Evolutionary conservation across 768 basidiomycete genomes (phyloP).

Genomic region (Termitomyces sp.): DNA sequence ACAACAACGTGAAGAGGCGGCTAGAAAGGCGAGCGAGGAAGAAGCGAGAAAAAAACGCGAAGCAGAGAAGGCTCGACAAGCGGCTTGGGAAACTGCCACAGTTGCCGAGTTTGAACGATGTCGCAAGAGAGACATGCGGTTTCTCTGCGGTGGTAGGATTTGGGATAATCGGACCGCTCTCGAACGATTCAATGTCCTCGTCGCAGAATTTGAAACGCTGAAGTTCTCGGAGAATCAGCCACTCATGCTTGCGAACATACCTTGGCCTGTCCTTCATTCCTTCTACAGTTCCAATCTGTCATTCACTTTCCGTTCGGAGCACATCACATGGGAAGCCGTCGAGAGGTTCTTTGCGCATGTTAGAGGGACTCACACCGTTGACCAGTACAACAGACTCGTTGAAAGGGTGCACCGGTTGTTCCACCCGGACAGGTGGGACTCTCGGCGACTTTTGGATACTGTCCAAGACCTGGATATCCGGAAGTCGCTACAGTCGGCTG

Average conservation of each 20-base stretch:
- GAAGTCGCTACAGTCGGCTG: not conserved
- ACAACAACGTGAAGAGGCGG: constrained; percentile 2
- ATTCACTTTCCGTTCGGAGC: not conserved
- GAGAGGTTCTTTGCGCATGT: constrained; percentile 3
- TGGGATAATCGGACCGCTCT: not conserved
- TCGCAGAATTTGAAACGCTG: constrained; percentile 9
- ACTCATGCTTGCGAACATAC: constrained; percentile 12
- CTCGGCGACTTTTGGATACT: constrained; percentile 4
- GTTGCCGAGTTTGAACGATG: constrained; percentile 4
- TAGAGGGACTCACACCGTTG: not conserved
- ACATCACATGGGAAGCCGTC: constrained; percentile 6
- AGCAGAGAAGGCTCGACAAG: not conserved
- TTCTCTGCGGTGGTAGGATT: not conserved
- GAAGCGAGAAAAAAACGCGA: not conserved
- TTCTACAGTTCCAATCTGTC: not conserved
- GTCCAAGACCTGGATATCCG: constrained; percentile 3
- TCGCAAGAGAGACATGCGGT: constrained; percentile 5
- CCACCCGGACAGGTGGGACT: constrained; percentile 11
- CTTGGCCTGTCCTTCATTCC: constrained; percentile 11
- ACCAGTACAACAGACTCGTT: constrained; percentile 1
- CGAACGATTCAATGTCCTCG: constrained; percentile 1
- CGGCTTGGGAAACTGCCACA: constrained; percentile 8
- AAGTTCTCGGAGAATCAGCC: constrained; percentile 19
- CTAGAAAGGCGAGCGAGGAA: constrained; percentile 1
- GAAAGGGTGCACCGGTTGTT: constrained; percentile 4